Conservation (phyloP, 2,329 filamentous ascomycete species). For the Alternaria sp. region DNA sequence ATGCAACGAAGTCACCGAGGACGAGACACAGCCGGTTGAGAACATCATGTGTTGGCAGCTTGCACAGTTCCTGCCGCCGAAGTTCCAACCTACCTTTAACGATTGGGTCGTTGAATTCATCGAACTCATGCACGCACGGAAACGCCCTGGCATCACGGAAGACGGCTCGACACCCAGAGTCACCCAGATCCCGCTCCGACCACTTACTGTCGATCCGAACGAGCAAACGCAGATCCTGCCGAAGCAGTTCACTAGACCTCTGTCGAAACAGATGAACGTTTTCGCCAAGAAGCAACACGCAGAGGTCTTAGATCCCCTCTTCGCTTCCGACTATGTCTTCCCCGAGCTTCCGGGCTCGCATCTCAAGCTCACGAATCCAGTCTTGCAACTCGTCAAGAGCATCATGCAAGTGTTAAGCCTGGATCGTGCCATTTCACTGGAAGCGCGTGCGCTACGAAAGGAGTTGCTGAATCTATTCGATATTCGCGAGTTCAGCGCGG, state of each 20-base stretch:
- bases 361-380: slow-evolving; percentile 68
- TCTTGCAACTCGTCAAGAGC: slow-evolving; percentile 88
- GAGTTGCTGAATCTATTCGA: slow-evolving; percentile 91
- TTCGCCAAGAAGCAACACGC: slow-evolving; percentile 87
- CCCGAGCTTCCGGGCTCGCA: slow-evolving; percentile 79
- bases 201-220: slow-evolving; percentile 61
- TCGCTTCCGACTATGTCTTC: slow-evolving; percentile 86
- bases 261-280: slow-evolving; percentile 84
- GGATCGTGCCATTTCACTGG: slow-evolving; percentile 87
- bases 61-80: slow-evolving; percentile 80
- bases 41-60: slow-evolving; percentile 99
- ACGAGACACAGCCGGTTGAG: slow-evolving; percentile 80
- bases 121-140: slow-evolving; percentile 87
- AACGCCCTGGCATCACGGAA: slow-evolving; percentile 62
- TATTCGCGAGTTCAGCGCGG: slow-evolving; percentile 88
- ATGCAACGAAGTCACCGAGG: slow-evolving; percentile 77
- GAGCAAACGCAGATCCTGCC: slow-evolving; percentile 72
- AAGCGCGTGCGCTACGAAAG: slow-evolving; percentile 85
- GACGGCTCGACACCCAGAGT: slow-evolving; percentile 59
- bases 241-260: slow-evolving; percentile 83
- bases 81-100: slow-evolving; percentile 83
- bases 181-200: slow-evolving; percentile 66
- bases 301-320: slow-evolving; percentile 86
- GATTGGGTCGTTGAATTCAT: slow-evolving; percentile 96
- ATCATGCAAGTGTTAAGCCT: slow-evolving; percentile 91